Base-by-base conservation (phyloP, 352 stramenopile species). In the Aphanomyces invadans region DNA sequence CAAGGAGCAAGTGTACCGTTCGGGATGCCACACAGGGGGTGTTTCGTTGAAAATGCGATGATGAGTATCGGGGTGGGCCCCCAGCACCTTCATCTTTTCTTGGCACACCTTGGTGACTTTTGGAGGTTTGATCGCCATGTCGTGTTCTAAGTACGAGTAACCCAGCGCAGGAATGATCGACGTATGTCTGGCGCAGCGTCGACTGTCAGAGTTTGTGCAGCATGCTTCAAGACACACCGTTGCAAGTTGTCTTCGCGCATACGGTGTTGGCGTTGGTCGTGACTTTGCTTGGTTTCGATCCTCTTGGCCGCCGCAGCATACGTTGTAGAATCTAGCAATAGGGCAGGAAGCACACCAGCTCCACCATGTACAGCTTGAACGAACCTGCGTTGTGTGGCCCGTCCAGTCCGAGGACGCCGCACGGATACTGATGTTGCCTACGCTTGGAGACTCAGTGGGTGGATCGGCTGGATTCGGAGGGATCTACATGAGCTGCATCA, bases 41-140 rank as follows among this genome's bases (percentile, higher is more conserved):
- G 75, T 87, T 56, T 83, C 74, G 63, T 88, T 90, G 64, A 92
- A 92, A 45, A 92, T 71, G 2, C 78, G 80, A 33, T 83, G 73
- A 64, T 88, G 77, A 5, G 79, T 74, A 26, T 77, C 70, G 28
- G 83, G 57, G 0, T 63, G n/a, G 1, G 19, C 32, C n/a, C 29
- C 49, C 23, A 12, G 42, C 12, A 67, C 15, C 23, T 67, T 67
- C 12, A 57, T 59, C 26, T 48, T 44, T 59, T 67, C 60, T 67
- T 67, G 60, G 26, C 60, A 67, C 17, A 67, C 39, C 57, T 67
- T 67, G 1, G 60, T 67, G 3, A 67, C 60, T n/a, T 67, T 5
- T 4, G 60, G 74, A 26, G 76, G 73, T 53, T 87, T 87, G 9
- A 74, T 72, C 17, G 61, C 62, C 25, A 72, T 65, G 9, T 74